phyloP scores from a whole-genome alignment of 2,329 filamentous ascomycete genomes.

The Fusarium scirpi region DNA sequence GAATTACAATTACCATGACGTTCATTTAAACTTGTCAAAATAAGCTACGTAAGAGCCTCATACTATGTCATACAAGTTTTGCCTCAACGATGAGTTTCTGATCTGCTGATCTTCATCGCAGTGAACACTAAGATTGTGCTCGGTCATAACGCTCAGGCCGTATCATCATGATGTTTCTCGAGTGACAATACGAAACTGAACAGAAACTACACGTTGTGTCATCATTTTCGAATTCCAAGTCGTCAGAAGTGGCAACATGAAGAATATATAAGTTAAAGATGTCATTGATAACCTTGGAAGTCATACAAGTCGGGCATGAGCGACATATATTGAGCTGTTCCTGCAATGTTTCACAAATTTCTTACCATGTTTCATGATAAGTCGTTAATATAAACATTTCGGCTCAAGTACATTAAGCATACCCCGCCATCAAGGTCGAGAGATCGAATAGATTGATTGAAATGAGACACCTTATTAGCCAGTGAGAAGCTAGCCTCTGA shows the following conservation, averaged over 20 bases:
- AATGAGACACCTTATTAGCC: neutral
- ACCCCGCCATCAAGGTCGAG: neutral
- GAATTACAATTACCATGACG: neutral
- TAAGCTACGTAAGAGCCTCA: neutral
- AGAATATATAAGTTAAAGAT: neutral
- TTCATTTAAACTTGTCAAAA: neutral
- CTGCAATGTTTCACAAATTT: constrained; percentile 2
- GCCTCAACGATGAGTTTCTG: neutral
- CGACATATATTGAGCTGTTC: neutral
- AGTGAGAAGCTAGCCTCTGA: neutral
- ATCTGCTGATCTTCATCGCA: neutral
- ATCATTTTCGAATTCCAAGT: neutral
- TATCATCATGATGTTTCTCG: neutral
- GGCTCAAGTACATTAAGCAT: neutral
- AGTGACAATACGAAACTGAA: neutral
- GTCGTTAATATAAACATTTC: neutral
- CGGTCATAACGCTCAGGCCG: neutral
- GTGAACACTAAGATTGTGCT: neutral
- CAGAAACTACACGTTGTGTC: neutral
- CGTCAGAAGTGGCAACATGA: neutral
- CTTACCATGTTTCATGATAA: neutral
- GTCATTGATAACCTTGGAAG: neutral
- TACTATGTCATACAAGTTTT: neutral
- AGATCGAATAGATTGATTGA: neutral
- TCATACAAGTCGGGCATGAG: neutral